Evolutionary conservation across 139 green algal species (phyloP).

Genomic region (Astrephomene gubernaculifera): DNA sequence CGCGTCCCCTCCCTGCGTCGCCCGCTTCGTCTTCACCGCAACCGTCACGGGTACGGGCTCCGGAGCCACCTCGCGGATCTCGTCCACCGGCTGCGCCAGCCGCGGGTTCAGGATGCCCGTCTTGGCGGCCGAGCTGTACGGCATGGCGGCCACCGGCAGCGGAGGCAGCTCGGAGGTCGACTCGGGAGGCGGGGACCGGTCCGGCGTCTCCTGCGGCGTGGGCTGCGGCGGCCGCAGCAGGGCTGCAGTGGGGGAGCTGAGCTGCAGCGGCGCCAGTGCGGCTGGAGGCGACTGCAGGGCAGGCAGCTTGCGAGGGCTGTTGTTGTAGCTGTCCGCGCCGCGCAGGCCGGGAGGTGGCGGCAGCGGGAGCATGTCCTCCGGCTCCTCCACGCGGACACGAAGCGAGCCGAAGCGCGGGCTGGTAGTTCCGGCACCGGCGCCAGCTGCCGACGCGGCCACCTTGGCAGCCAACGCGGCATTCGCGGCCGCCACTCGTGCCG

Average conservation of each 20-base stretch:
- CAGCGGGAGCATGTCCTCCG: constrained; percentile 46
- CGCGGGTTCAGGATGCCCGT: neutral
- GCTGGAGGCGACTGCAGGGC: neutral
- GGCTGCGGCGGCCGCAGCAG: neutral
- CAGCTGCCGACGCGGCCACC: neutral
- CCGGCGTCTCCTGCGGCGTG: neutral
- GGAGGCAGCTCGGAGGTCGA: neutral
- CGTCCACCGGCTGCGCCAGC: neutral
- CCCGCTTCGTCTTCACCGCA: neutral
- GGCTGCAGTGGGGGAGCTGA: neutral
- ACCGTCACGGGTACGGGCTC: neutral
- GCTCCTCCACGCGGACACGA: constrained; percentile 23
- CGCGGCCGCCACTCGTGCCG: neutral
- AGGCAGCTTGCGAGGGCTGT: constrained; percentile 7
- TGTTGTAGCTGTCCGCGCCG: neutral
- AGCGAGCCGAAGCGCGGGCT: neutral
- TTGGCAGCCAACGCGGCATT: constrained; percentile 3
- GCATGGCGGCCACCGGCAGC: neutral
- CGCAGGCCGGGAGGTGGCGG: constrained; percentile 2
- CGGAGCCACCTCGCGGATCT: neutral
- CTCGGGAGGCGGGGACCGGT: neutral
- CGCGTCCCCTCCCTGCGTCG: neutral
- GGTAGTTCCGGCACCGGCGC: neutral
- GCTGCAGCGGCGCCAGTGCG: neutral
- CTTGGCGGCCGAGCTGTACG: neutral